phyloP scores from a whole-genome alignment of 192 early-diverging fungal genomes.

The Podila minutissima region DNA sequence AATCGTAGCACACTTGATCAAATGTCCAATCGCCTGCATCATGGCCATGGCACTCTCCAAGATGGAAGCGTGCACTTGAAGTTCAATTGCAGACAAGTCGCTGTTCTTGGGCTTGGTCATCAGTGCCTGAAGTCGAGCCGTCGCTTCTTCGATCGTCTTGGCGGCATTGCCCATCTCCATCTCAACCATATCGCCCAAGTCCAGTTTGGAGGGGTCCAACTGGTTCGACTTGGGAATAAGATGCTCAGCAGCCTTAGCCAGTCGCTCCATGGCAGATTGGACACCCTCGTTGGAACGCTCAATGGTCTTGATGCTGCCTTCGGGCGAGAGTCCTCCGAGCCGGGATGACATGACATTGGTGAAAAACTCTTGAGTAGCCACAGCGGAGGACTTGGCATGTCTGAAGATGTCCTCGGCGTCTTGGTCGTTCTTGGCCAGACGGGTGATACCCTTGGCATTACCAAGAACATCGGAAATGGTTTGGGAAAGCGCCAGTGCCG shows the following conservation, averaged over 20 bases:
- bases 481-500: slow-evolving; percentile 82
- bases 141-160: slow-evolving; percentile 90
- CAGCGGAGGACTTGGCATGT: slow-evolving; percentile 72
- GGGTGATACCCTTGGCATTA: slow-evolving; percentile 92
- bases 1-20: slow-evolving; percentile 94
- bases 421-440: slow-evolving; percentile 81
- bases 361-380: slow-evolving; percentile 79
- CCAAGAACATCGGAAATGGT: slow-evolving; percentile 83
- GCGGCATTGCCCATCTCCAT: slow-evolving; percentile 92
- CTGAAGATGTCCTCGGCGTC: slow-evolving; percentile 76
- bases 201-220: slow-evolving; percentile 63
- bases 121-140: slow-evolving; percentile 79
- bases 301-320: slow-evolving; percentile 77
- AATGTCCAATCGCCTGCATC: slow-evolving; percentile 92
- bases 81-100: slow-evolving; percentile 70
- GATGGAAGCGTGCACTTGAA: slow-evolving; percentile 91
- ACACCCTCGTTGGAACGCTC: slow-evolving; percentile 77
- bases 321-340: slow-evolving; percentile 64
- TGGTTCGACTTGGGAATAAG: slow-evolving; percentile 69
- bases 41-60: slow-evolving; percentile 90
- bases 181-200: slow-evolving; percentile 91
- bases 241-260: slow-evolving; percentile 79
- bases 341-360: slow-evolving; percentile 81
- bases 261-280: slow-evolving; percentile 76
- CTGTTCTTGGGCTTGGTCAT: slow-evolving; percentile 77